Conservation (phyloP, 2,329 filamentous ascomycete species). For the Anthostomella pinea region DNA sequence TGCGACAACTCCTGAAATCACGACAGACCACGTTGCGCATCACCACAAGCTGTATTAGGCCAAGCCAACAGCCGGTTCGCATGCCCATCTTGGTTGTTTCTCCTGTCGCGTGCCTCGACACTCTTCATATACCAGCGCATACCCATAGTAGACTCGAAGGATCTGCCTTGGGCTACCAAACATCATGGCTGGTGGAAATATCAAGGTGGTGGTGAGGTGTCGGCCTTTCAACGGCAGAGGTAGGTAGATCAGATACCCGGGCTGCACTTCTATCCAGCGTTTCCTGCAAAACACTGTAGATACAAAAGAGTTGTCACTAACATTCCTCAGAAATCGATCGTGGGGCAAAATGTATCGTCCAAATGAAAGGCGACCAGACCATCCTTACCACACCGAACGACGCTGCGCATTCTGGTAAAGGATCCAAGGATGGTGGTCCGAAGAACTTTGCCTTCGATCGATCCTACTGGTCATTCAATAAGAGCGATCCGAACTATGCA, state of each 20-base stretch:
- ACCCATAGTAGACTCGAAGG: slow-evolving; percentile 22
- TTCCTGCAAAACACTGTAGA: background rate
- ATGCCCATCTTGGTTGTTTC: slow-evolving; percentile 13
- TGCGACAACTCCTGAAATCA: slow-evolving; percentile 1
- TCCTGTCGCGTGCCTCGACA: slow-evolving; percentile 25
- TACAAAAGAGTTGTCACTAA: slow-evolving; percentile 14
- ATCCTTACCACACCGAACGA: slow-evolving; percentile 72
- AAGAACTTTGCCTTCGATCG: slow-evolving; percentile 95
- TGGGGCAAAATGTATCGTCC: slow-evolving; percentile 91
- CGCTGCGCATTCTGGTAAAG: slow-evolving; percentile 57
- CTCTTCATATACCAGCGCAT: slow-evolving; percentile 14
- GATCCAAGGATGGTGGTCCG: slow-evolving; percentile 64
- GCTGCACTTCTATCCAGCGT: background rate
- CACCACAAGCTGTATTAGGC: background rate
- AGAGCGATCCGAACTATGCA: slow-evolving; percentile 76
- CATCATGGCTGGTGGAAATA: slow-evolving; percentile 82
- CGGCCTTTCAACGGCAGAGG: slow-evolving; percentile 95
- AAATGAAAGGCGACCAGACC: slow-evolving; percentile 93
- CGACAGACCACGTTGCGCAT: background rate
- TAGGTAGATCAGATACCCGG: slow-evolving; percentile 38
- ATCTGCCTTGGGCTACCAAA: slow-evolving; percentile 19
- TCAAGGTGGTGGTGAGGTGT: slow-evolving; percentile 98
- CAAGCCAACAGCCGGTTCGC: slow-evolving; percentile 2
- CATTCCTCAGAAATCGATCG: slow-evolving; percentile 72
- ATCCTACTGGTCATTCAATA: slow-evolving; percentile 97